Conservation (phyloP, 352 stramenopile genomes). For the Phytophthora europaea region DNA sequence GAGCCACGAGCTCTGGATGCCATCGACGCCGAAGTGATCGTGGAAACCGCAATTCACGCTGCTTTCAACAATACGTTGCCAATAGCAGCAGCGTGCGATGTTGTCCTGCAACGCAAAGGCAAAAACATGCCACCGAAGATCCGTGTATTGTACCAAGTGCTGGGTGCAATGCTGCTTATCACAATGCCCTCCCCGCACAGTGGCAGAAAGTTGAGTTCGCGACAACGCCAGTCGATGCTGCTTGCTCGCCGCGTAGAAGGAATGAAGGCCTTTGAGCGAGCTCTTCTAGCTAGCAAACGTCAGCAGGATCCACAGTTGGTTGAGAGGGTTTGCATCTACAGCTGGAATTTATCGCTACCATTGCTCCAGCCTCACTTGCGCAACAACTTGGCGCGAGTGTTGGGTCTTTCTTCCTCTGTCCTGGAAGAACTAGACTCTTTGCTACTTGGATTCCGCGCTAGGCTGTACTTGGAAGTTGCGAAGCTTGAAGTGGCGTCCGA, state of each 20-base stretch:
- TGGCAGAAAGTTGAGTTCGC: constrained; percentile 32
- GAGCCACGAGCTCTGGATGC: constrained; percentile 31
- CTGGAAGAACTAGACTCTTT: constrained; percentile 88
- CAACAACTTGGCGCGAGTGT: constrained; percentile 75
- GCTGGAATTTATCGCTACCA: constrained; percentile 86
- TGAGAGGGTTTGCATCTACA: constrained; percentile 82
- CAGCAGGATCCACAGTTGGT: constrained; percentile 81
- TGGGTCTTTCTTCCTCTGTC: constrained; percentile 61
- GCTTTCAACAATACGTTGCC: constrained; percentile 47
- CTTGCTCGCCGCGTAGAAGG: constrained; percentile 72
- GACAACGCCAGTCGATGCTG: constrained; percentile 45
- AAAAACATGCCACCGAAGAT: constrained; percentile 58
- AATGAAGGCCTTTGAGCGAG: constrained; percentile 82
- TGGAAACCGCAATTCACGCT: constrained; percentile 66
- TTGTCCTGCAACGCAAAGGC: constrained; percentile 58
- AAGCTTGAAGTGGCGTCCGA: constrained; percentile 90
- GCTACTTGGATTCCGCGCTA: constrained; percentile 78
- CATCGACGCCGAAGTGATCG: constrained; percentile 70
- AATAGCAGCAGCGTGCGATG: constrained; percentile 54
- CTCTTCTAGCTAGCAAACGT: constrained; percentile 81
- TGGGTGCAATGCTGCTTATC: constrained; percentile 58
- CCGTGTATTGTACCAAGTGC: constrained; percentile 69
- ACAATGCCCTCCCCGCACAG: constrained; percentile 16
- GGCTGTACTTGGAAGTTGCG: constrained; percentile 85
- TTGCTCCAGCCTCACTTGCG: constrained; percentile 82